Percentiles rank a stretch among this genome's conserved stretches.
Conservation (phyloP, 2,329 filamentous ascomycete species). For the Fusarium xylarioides region DNA sequence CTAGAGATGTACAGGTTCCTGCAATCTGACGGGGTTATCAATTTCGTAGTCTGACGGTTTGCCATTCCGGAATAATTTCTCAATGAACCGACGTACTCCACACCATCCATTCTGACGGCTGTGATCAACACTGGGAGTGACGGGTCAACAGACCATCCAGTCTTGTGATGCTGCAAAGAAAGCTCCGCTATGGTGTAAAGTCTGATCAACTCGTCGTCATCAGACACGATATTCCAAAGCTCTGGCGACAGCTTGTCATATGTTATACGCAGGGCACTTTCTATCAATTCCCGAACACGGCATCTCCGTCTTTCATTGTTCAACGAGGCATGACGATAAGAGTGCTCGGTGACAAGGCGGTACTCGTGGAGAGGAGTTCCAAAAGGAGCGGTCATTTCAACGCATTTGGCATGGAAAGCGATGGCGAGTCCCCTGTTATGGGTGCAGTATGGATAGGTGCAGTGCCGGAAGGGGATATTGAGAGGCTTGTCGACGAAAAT, state of each 20-base stretch:
- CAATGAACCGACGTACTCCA: neutral
- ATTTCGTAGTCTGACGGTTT: neutral
- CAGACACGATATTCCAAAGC: constrained; percentile 2
- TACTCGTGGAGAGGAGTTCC: neutral
- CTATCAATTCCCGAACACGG: neutral
- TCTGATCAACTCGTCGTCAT: neutral
- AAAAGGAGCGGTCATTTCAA: neutral
- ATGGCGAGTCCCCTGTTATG: neutral
- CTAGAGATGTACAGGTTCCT: neutral
- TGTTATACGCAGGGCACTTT: neutral
- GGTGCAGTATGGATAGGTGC: neutral
- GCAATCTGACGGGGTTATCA: rapidly evolving
- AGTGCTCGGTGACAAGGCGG: neutral
- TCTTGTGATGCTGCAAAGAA: neutral
- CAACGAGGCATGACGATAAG: neutral
- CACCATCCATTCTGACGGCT: constrained; percentile 10
- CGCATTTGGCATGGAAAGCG: constrained; percentile 1
- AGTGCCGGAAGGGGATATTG: neutral
- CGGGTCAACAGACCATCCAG: neutral
- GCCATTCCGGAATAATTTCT: neutral
- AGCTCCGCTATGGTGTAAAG: constrained; percentile 1
- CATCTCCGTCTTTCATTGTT: neutral
- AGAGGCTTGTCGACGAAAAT: neutral
- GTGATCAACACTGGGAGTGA: neutral
- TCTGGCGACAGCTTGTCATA: constrained; percentile 4